A percentile compares a stretch with the other conserved stretches of the same genome.
Evolutionary conservation across 176 grass and related monocot species (phyloP).

Genomic region (Urochloa ruziziensis): DNA sequence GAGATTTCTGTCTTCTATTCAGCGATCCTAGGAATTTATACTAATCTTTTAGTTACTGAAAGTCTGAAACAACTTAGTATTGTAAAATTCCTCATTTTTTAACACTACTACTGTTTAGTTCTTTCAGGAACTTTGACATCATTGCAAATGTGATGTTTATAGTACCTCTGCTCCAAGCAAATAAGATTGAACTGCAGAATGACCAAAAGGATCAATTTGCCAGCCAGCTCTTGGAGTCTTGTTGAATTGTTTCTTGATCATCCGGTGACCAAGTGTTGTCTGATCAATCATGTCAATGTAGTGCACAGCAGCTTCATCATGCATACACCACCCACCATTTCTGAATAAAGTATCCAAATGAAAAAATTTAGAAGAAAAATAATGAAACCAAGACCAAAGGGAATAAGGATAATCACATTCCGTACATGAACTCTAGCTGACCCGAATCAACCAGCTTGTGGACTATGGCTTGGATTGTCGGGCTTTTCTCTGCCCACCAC

Average conservation of each 20-base stretch:
- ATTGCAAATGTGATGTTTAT: constrained; percentile 29
- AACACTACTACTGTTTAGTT: not conserved
- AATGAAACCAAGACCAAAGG: constrained; percentile 3
- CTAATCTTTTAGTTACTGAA: not conserved
- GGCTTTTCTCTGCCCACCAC: constrained; percentile 89
- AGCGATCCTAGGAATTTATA: not conserved
- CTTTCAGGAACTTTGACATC: not conserved
- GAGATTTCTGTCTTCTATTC: constrained; percentile 5
- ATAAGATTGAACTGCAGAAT: constrained; percentile 87
- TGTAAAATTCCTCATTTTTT: too few species aligned
- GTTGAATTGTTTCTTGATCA: constrained; percentile 83
- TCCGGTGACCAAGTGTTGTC: constrained; percentile 82
- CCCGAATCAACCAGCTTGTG: constrained; percentile 66
- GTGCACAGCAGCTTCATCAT: constrained; percentile 89
- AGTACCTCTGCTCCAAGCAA: constrained; percentile 84
- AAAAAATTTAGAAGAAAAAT: constrained; percentile 19
- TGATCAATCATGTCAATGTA: constrained; percentile 99
- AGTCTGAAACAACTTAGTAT: not conserved
- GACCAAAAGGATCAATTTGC: constrained; percentile 98
- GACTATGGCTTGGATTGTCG: constrained; percentile 52
- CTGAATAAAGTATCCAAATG: constrained; percentile 33
- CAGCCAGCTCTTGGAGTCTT: constrained; percentile 81
- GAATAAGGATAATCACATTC: constrained; percentile 8
- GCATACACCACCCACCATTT: constrained; percentile 99
- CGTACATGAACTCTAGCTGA: constrained; percentile 89